Evolutionary conservation across 768 basidiomycete species (phyloP).

Genomic region (Lentinula aciculospora): DNA sequence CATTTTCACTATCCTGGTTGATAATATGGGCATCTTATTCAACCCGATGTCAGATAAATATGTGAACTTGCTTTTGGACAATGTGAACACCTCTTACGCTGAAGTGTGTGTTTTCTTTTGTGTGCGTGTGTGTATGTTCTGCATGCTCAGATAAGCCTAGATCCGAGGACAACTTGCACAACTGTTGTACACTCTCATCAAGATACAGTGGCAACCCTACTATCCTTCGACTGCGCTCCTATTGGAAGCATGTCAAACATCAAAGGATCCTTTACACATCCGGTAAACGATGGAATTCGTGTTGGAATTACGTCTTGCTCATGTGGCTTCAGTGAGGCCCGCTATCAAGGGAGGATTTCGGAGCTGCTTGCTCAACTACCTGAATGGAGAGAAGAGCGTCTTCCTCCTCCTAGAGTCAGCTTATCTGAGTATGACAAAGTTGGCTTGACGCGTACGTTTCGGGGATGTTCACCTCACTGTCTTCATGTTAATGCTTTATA

Average conservation of each 20-base stretch:
- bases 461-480: background rate
- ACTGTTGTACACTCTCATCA: slow-evolving; percentile 51
- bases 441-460: slow-evolving; percentile 69
- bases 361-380: slow-evolving; percentile 56
- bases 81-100: slow-evolving; percentile 77
- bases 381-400: slow-evolving; percentile 66
- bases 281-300: slow-evolving; percentile 30
- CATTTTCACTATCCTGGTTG: slow-evolving; percentile 60
- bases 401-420: slow-evolving; percentile 80
- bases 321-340: slow-evolving; percentile 36
- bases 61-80: slow-evolving; percentile 63
- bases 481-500: slow-evolving; percentile 12
- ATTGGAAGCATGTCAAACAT: slow-evolving; percentile 45
- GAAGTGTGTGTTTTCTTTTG: slow-evolving; percentile 45
- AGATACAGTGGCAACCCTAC: slow-evolving; percentile 63
- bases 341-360: slow-evolving; percentile 51
- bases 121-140: background rate
- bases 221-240: slow-evolving; percentile 53
- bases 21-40: slow-evolving; percentile 62
- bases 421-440: slow-evolving; percentile 91
- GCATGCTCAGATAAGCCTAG: slow-evolving; percentile 26
- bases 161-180: slow-evolving; percentile 67
- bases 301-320: background rate
- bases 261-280: slow-evolving; percentile 54
- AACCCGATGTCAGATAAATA: slow-evolving; percentile 63